Percentiles rank a stretch among this genome's conserved stretches.
Conservation (phyloP, 1,139 yeast genomes). For the Scheffersomyces cryptocercus region DNA sequence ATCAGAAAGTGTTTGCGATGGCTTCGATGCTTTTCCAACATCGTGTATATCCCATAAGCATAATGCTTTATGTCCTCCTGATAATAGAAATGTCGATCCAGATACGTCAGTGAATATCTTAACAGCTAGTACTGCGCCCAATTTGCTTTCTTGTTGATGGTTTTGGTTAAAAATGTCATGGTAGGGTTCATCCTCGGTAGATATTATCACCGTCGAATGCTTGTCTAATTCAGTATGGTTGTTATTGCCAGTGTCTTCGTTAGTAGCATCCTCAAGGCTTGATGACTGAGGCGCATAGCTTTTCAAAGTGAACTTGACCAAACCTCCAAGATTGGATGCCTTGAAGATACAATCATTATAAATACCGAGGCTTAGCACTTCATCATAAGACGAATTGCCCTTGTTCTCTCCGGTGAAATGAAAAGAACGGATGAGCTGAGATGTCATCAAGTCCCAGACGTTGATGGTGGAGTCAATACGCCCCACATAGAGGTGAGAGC, state of each 20-base stretch:
- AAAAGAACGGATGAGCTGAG: slow-evolving; percentile 65
- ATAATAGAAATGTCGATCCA: slow-evolving; percentile 29
- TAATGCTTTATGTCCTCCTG: slow-evolving; percentile 41
- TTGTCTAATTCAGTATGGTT: slow-evolving; percentile 8
- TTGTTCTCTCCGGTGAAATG: slow-evolving; percentile 33
- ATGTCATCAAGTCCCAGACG: slow-evolving; percentile 82
- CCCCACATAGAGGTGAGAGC: slow-evolving; percentile 77
- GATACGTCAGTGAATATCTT: slow-evolving; percentile 22
- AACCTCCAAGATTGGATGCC: slow-evolving; percentile 55
- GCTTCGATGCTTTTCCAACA: slow-evolving; percentile 12
- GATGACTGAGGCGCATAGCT: slow-evolving; percentile 11
- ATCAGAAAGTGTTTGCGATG: not conserved
- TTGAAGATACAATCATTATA: slow-evolving; percentile 53
- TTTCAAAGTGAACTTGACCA: slow-evolving; percentile 52
- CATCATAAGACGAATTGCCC: slow-evolving; percentile 21
- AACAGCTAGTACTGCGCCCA: slow-evolving; percentile 28
- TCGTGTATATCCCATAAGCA: slow-evolving; percentile 39
- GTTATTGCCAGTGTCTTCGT: slow-evolving; percentile 11
- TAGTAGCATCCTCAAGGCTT: not conserved
- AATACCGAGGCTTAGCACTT: slow-evolving; percentile 46
- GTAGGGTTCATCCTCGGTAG: slow-evolving; percentile 19
- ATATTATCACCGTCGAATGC: slow-evolving; percentile 11
- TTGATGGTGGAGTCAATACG: slow-evolving; percentile 69
- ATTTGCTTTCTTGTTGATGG: slow-evolving; percentile 13
- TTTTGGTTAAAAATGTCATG: slow-evolving; percentile 9